Evolutionary conservation across 176 grass and related monocot genomes (phyloP).

Genomic region (Rhipidocladum racemiflorum): DNA sequence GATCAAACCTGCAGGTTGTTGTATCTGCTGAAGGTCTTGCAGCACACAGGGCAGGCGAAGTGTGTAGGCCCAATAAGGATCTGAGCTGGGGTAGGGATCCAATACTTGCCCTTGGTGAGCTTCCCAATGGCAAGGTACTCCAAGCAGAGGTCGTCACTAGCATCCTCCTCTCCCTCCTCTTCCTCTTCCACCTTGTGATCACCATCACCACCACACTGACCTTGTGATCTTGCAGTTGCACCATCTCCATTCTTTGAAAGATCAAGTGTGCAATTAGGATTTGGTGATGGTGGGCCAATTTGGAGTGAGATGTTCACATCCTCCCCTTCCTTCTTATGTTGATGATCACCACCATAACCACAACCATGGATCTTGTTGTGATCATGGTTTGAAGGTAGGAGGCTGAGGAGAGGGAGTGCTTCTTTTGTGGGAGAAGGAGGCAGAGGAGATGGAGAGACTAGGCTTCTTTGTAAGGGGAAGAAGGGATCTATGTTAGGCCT

Average conservation of each 20-base stretch:
- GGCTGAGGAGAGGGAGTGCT: conserved; percentile 48
- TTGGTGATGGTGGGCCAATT: conserved; percentile 24
- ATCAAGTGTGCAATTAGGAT: background rate
- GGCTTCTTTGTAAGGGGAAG: conserved; percentile 23
- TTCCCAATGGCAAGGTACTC: conserved; percentile 45
- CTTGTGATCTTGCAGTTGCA: background rate
- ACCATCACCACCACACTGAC: background rate
- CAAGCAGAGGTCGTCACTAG: conserved; percentile 2
- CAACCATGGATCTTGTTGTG: conserved; percentile 4
- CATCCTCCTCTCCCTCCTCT: background rate
- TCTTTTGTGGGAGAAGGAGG: conserved; percentile 21
- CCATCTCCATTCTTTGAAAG: background rate
- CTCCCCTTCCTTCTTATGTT: background rate
- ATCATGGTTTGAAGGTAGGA: conserved; percentile 41
- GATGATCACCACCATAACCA: background rate
- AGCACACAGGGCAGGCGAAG: conserved; percentile 62
- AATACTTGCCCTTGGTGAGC: conserved; percentile 65
- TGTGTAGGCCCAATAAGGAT: conserved; percentile 68
- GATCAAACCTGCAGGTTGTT: conserved; percentile 65
- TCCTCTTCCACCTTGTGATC: conserved; percentile 28
- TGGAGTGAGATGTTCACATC: conserved; percentile 31
- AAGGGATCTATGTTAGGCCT: conserved; percentile 12
- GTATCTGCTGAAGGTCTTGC: conserved; percentile 71
- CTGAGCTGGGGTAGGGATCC: conserved; percentile 66
- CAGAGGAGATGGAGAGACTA: conserved; percentile 21